Percentiles rank a stretch among this genome's conserved stretches.
Evolutionary conservation across 31 red algal genomes (phyloP).

Genomic region (Asparagopsis taxiformis): DNA sequence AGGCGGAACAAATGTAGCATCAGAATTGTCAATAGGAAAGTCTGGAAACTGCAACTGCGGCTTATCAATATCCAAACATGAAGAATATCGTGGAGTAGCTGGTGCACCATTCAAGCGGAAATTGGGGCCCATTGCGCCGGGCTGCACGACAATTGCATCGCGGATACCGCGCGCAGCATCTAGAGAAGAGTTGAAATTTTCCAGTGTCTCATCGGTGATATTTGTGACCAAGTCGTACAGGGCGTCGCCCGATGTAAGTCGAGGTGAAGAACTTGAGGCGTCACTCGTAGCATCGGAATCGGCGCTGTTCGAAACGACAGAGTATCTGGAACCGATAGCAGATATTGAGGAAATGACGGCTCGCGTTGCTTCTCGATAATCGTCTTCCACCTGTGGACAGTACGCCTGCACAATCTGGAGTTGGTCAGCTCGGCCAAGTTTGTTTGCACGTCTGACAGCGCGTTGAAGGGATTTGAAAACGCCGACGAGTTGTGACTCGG

Average conservation of each 20-base stretch:
- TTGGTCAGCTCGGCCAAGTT: background rate
- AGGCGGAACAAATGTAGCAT: conserved; percentile 68
- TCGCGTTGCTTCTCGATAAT: background rate
- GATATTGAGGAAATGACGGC: background rate
- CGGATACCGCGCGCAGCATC: conserved; percentile 35
- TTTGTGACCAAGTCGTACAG: conserved; percentile 35
- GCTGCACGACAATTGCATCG: conserved; percentile 27
- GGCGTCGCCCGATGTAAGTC: background rate
- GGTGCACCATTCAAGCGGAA: background rate
- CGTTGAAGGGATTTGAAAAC: background rate
- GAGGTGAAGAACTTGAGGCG: background rate
- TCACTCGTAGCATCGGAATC: background rate
- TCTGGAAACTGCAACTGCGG: conserved; percentile 73
- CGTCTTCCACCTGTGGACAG: background rate
- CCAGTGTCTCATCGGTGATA: conserved; percentile 53
- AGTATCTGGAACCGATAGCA: background rate
- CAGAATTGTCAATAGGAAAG: conserved; percentile 81
- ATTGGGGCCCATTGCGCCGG: conserved; percentile 17
- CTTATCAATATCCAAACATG: conserved; percentile 57
- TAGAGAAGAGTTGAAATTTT: conserved; percentile 36
- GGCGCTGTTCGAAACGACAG: background rate
- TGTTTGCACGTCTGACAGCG: background rate
- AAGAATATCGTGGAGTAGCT: conserved; percentile 2
- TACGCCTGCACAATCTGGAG: background rate
- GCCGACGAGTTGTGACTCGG: background rate